Conservation (phyloP, 2,329 filamentous ascomycete species). For the Colletotrichum lini region DNA sequence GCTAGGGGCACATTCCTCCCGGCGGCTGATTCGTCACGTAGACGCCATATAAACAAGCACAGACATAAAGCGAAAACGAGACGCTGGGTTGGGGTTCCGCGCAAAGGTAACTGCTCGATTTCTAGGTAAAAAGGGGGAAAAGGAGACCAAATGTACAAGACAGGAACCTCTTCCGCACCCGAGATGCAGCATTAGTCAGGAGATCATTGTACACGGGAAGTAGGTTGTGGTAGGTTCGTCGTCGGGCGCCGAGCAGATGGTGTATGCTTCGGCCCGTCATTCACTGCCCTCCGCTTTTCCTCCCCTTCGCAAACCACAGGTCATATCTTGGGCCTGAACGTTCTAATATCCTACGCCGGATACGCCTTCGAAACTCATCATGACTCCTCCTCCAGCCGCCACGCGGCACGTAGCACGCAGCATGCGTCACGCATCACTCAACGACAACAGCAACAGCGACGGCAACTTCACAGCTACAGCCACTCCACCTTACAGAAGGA, state of each 20-base stretch:
- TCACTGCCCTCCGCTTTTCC: constrained; percentile 36
- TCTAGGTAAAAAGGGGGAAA: constrained; percentile 45
- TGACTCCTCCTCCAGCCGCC: constrained; percentile 22
- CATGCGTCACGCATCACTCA: not conserved
- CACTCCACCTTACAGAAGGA: constrained; percentile 78
- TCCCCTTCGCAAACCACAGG: constrained; percentile 30
- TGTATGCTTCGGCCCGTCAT: constrained; percentile 32
- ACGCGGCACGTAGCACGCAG: not conserved
- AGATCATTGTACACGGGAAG: constrained; percentile 59
- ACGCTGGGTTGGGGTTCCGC: not conserved
- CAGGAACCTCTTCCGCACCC: constrained; percentile 47
- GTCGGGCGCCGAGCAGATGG: constrained; percentile 37
- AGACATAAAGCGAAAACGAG: not conserved
- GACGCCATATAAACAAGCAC: not conserved
- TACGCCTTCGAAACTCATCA: constrained; percentile 36
- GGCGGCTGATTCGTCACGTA: constrained; percentile 15
- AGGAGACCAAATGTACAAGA: constrained; percentile 49
- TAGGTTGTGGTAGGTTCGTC: constrained; percentile 48
- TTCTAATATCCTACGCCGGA: constrained; percentile 37
- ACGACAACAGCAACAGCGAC: not conserved
- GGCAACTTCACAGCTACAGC: constrained; percentile 44
- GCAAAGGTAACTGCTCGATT: constrained; percentile 45
- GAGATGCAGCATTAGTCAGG: constrained; percentile 58
- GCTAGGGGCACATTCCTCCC: constrained; percentile 5
- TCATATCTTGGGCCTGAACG: constrained; percentile 37